phyloP scores from a whole-genome alignment of 2,329 filamentous ascomycete species.

The Paraphoma chrysanthemicola region DNA sequence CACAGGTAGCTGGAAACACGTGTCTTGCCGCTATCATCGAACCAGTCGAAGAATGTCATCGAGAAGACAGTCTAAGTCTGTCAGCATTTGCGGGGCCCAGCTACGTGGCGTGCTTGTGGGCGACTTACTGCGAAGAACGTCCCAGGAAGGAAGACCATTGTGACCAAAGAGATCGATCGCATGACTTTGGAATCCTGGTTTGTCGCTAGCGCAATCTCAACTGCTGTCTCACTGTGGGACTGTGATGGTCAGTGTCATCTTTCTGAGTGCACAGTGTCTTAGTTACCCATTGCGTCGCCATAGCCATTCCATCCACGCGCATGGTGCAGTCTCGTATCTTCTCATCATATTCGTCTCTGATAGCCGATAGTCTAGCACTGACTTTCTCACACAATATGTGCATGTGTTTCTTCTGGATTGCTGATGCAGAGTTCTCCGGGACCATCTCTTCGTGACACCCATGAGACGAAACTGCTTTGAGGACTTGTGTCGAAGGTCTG shows the following conservation, averaged over 20 bases:
- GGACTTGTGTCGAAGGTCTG: too few relatives aligned
- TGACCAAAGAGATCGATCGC: constrained; percentile 29
- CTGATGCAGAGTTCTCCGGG: too few relatives aligned
- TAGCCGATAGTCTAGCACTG: constrained; percentile 9
- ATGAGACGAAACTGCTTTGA: too few relatives aligned
- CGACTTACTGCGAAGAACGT: constrained; percentile 32
- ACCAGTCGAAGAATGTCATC: constrained; percentile 30
- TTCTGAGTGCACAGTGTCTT: too few relatives aligned
- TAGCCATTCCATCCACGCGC: constrained; percentile 32
- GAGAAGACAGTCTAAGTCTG: constrained; percentile 28
- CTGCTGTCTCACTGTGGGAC: constrained; percentile 23
- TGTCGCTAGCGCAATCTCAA: constrained; percentile 25
- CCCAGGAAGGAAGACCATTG: constrained; percentile 30
- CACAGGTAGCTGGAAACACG: constrained; percentile 22
- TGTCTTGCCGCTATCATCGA: neutral
- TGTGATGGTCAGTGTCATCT: constrained; percentile 9
- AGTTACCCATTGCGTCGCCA: constrained; percentile 31
- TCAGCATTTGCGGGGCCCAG: too few relatives aligned
- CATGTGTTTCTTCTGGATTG: neutral
- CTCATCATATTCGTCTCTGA: constrained; percentile 26
- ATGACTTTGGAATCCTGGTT: constrained; percentile 24
- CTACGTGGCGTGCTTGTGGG: too few relatives aligned
- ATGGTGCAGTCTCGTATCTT: constrained; percentile 29
- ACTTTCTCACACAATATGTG: constrained; percentile 14
- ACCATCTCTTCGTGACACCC: too few relatives aligned